Evolutionary conservation across 805 yeast species (phyloP), one percentile per base, ranked within the genome.

Genomic region (Candida verbasci): DNA sequence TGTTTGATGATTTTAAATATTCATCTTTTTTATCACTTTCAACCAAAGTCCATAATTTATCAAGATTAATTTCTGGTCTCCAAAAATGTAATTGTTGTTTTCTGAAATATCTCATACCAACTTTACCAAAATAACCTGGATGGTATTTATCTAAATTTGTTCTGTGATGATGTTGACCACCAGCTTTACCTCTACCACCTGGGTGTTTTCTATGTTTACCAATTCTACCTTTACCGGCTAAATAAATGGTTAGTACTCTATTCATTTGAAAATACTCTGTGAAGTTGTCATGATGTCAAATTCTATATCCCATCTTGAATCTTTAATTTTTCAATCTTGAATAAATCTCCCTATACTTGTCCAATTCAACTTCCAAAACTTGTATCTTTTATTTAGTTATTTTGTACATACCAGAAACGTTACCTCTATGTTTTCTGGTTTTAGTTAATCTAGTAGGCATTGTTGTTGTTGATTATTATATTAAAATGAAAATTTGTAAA

Each of bases 131-230:
- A 91, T 93, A 93, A 88, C 99, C 99, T 66, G 98, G 98, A 76
- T 93, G 99, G 96, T 86, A 93, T 77, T 91, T 93, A 75, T 93
- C 99, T 79, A 93, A 75, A 82, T 93, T 93, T 73, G 93, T 89
- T 82, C 99, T 87, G 96, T 93, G 98, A 78, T 93, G 99, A 76
- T 91, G 97, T 78, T 80, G 91, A 87, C 99, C 99, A 91, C 99
- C 99, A 71, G 99, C 99, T 89, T 77, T 91, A 93, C 99, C 99
- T 78, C 97, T 89, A 79, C 98, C 98, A 93, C 98, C 98, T 56
- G 98, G 97, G 65, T 86, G 93, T 95, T 93, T 93, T 88, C 98
- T 89, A 94, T 93, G 98, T 85, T 93, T 93, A 77, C 99, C 99
- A 75, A 93, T 77, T 82, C 99, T 94, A 86, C 98, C 98, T 74